Conservation (phyloP, 148 eudicot species). For the Dianthus caryophyllus region DNA sequence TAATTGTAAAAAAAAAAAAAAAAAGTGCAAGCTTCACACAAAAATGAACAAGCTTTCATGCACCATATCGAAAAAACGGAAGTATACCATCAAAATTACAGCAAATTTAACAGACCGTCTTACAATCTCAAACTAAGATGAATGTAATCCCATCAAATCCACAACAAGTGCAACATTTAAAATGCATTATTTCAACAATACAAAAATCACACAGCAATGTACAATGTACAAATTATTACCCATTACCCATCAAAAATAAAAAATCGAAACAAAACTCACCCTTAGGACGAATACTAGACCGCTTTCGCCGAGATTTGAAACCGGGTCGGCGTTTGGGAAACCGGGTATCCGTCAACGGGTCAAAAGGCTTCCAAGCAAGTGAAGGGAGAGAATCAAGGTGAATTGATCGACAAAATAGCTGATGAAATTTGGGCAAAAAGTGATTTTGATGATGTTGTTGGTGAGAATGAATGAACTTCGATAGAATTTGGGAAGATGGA, state of each 20-base stretch:
- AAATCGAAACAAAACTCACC: conserved; percentile 22
- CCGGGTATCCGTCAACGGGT: conserved; percentile 67
- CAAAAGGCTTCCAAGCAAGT: conserved; percentile 41
- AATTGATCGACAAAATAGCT: conserved; percentile 29
- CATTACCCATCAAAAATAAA: no score
- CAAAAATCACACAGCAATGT: not conserved
- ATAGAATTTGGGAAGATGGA: conserved; percentile 16
- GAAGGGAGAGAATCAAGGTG: conserved; percentile 45
- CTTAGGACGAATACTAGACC: conserved; percentile 54
- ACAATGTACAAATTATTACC: not conserved
- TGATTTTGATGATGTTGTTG: conserved; percentile 16
- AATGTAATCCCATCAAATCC: not conserved
- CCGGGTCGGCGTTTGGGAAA: conserved; percentile 70
- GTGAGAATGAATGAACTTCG: conserved; percentile 17
- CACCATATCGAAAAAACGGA: no score
- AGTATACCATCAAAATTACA: not conserved
- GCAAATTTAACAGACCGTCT: not conserved
- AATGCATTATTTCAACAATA: not conserved
- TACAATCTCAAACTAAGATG: no score
- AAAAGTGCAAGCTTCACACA: no score
- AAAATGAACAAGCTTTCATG: no score
- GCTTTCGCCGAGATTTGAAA: conserved; percentile 58
- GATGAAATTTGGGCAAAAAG: not conserved
- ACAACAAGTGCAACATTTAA: not conserved
- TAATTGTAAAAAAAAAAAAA: no score